These are phyloP conservation scores for Phlegmacium glaucopus DNA, from an alignment of 768 basidiomycete species.

Conservation along the genomic window DNA sequence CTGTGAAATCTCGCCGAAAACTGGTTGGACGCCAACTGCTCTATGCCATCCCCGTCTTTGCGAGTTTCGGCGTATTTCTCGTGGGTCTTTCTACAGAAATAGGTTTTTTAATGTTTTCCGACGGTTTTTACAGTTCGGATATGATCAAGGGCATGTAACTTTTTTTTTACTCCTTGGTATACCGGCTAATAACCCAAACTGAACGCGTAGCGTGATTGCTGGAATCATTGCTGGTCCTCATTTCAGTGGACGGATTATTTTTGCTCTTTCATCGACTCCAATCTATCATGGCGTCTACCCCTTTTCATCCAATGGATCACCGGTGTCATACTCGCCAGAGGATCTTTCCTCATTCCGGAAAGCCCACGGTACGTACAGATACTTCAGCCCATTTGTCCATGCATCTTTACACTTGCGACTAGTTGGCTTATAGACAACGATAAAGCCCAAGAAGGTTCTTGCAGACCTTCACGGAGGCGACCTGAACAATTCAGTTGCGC, in stretches of 20 bases:
- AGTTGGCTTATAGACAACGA: slow-evolving; percentile 92
- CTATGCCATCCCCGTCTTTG: slow-evolving; percentile 74
- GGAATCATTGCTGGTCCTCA: slow-evolving; percentile 89
- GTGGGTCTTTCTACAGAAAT: slow-evolving; percentile 37
- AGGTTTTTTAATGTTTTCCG: background rate
- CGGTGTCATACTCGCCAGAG: slow-evolving; percentile 72
- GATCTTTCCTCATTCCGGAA: slow-evolving; percentile 84
- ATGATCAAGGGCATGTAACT: slow-evolving; percentile 38
- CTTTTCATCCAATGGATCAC: slow-evolving; percentile 87
- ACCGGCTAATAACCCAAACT: background rate
- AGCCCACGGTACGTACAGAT: slow-evolving; percentile 65
- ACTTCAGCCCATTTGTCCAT: background rate
- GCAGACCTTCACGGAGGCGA: slow-evolving; percentile 88
- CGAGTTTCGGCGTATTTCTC: slow-evolving; percentile 77
- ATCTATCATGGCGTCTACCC: slow-evolving; percentile 89
- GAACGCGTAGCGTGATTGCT: slow-evolving; percentile 67
- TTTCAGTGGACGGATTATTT: slow-evolving; percentile 97
- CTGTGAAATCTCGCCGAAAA: slow-evolving; percentile 29
- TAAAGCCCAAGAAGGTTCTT: slow-evolving; percentile 82
- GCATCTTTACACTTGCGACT: slow-evolving; percentile 23
- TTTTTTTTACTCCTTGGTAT: background rate
- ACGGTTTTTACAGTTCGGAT: slow-evolving; percentile 56
- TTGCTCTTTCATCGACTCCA: slow-evolving; percentile 81
- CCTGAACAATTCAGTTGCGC: slow-evolving; percentile 61
- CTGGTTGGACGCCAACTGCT: slow-evolving; percentile 74